Evolutionary conservation across 805 yeast species (phyloP), one percentile per base, ranked within the genome.

Genomic region (Candida easanensis): DNA sequence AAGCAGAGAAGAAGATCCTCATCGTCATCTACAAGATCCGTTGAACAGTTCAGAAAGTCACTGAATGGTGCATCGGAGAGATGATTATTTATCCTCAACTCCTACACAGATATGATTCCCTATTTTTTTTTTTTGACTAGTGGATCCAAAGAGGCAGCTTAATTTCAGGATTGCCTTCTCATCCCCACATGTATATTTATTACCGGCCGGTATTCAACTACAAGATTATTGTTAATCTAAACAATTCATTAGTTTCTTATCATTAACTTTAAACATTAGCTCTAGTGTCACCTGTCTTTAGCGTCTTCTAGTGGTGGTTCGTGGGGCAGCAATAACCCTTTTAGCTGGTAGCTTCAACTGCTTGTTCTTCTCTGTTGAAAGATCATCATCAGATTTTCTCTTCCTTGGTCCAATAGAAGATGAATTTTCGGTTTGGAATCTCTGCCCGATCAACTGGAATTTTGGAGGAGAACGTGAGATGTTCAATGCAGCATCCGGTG

Each of bases 1-100:
- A 83, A 88, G 59, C 93, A 88, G 63, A 79, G 98, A 62, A 76
- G 97, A 57, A 75, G 88, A 61, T 58, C 64, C 3, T 44, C 60
- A 3, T 62, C 71, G 9, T 62, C 70, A 21, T 54, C 61, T 10
- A 42, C 58, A n/a, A 54, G 57, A 2, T 57, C 63, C 3, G 46
- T 69, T 18, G 76, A 71, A 41, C 71, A 65, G 45, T 70, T 70
- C 49, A 68, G 73, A 56, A 70, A 68, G 59, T 69, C 71, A 25
- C 61, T 70, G 25, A 61, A 66, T 44, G 66, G 66, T 18, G 66
- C 66, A 19, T 55, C 61, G 5, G 69, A 66, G n/a, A 26, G 30
- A 26, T 26, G 30, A 26, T 22, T 22, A 8, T 8, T 8, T 22
- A 7, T 8, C 7, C 25, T 8, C 25, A 10, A 22, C 10, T n/a